Evolutionary conservation across 441 rosid genomes (phyloP).

Genomic region (Adansonia grandidieri): DNA sequence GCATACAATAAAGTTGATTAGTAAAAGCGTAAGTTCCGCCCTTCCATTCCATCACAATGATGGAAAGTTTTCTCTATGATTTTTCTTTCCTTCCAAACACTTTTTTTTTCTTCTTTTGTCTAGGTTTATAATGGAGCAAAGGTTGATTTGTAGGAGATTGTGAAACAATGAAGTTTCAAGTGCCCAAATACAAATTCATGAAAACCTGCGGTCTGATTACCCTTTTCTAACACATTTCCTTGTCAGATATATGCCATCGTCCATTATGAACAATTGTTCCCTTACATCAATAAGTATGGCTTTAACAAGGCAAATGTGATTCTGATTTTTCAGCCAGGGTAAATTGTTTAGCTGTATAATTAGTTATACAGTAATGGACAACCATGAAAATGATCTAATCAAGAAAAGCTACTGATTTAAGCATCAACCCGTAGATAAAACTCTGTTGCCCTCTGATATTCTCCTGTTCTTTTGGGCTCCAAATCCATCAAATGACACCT

Average conservation of each 20-base stretch:
- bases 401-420: not conserved
- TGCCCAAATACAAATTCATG: not conserved
- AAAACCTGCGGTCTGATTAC: not conserved
- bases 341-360: not conserved
- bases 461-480: not conserved
- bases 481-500: not conserved
- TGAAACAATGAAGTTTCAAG: not conserved
- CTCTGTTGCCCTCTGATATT: not conserved
- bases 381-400: no score
- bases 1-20: conserved; percentile 30
- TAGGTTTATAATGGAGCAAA: conserved; percentile 32
- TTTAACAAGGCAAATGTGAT: no score
- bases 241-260: not conserved
- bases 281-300: no score
- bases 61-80: not conserved
- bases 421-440: not conserved
- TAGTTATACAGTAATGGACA: no score
- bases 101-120: not conserved
- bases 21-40: conserved; percentile 4
- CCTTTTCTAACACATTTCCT: not conserved
- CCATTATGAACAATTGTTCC: not conserved
- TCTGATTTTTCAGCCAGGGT: not conserved
- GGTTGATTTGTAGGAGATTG: conserved; percentile 15
- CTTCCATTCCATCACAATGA: conserved; percentile 27
- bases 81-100: not conserved